Evolutionary conservation across 2,329 filamentous ascomycete genomes (phyloP).

Genomic region (Chaetomiaceae sp.): DNA sequence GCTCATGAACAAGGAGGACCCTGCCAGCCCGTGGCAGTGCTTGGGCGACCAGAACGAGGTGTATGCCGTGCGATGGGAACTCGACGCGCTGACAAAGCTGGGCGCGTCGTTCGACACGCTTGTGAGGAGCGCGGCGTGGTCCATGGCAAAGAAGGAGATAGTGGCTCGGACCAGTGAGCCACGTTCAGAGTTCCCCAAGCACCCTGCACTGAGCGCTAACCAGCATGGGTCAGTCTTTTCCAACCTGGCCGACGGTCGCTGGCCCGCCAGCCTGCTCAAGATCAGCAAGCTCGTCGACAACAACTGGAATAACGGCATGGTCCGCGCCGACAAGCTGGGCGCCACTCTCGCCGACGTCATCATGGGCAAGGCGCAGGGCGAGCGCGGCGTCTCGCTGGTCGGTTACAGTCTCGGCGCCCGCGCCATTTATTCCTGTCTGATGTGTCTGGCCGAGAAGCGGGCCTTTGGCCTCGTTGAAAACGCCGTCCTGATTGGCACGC

Average conservation of each 20-base stretch:
- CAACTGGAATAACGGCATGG: constrained; percentile 72
- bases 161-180: constrained; percentile 43
- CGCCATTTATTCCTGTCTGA: constrained; percentile 79
- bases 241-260: constrained; percentile 53
- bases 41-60: constrained; percentile 70
- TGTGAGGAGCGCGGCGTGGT: constrained; percentile 78
- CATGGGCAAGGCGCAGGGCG: constrained; percentile 76
- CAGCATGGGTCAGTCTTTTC: constrained; percentile 44
- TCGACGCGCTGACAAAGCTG: constrained; percentile 70
- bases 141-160: constrained; percentile 55
- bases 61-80: constrained; percentile 81
- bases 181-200: constrained; percentile 6
- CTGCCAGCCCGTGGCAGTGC: constrained; percentile 73
- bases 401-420: constrained; percentile 80
- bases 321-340: constrained; percentile 68
- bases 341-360: constrained; percentile 74
- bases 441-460: constrained; percentile 70
- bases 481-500: constrained; percentile 77
- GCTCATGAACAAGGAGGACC: constrained; percentile 66
- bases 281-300: constrained; percentile 75
- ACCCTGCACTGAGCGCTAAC: constrained; percentile 15
- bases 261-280: constrained; percentile 61
- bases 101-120: constrained; percentile 74
- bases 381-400: constrained; percentile 73
- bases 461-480: constrained; percentile 85